Evolutionary conservation across 1,284 basidiomycete genomes (phyloP).

Genomic region (Lignosus rhinocerotis): DNA sequence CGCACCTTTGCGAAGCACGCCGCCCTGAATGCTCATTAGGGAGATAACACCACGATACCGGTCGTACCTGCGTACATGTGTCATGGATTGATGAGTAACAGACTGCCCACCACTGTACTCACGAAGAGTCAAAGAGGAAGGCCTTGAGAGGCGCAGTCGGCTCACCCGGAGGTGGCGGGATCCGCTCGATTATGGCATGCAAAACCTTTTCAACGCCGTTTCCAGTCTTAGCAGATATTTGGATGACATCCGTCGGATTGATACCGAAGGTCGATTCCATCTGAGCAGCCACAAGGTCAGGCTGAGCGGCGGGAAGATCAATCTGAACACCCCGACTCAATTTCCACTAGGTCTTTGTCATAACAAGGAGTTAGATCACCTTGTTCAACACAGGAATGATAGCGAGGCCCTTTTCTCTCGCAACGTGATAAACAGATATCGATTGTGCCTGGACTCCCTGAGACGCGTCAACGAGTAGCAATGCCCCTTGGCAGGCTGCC

Average conservation of each 20-base stretch:
- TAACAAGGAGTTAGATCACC: slow-evolving; percentile 41
- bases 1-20: slow-evolving; percentile 63
- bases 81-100: not conserved
- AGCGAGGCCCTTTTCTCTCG: slow-evolving; percentile 77
- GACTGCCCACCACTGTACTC: slow-evolving; percentile 32
- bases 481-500: slow-evolving; percentile 91
- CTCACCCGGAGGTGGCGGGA: slow-evolving; percentile 72
- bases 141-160: slow-evolving; percentile 69
- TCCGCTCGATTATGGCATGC: slow-evolving; percentile 76
- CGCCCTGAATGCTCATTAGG: slow-evolving; percentile 78
- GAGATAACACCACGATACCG: slow-evolving; percentile 96
- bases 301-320: slow-evolving; percentile 85
- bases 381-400: slow-evolving; percentile 97
- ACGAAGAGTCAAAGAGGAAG: slow-evolving; percentile 93
- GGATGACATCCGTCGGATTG: slow-evolving; percentile 68
- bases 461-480: slow-evolving; percentile 91
- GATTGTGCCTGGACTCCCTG: slow-evolving; percentile 99
- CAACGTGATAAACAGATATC: slow-evolving; percentile 92
- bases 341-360: not conserved
- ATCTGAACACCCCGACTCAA: slow-evolving; percentile 49
- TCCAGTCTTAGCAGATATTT: slow-evolving; percentile 93
- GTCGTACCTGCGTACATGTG: slow-evolving; percentile 72
- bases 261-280: slow-evolving; percentile 83
- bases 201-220: slow-evolving; percentile 78
- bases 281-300: slow-evolving; percentile 77